Evolutionary conservation across 768 basidiomycete genomes (phyloP).

Genomic region (Kondoa subrosea): DNA sequence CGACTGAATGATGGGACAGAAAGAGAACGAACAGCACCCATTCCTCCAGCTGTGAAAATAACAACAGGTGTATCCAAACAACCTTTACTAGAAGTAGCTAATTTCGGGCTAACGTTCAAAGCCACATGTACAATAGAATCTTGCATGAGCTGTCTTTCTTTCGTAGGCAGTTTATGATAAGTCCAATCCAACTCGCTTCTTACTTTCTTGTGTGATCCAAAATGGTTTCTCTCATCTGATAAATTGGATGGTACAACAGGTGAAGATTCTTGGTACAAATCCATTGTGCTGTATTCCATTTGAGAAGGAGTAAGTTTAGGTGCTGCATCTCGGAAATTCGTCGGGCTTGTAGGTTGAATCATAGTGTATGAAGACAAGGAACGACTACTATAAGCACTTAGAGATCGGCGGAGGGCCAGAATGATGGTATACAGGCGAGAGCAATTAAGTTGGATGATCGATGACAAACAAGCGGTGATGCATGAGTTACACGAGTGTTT

Average conservation of each 20-base stretch:
- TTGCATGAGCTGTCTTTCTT: constrained; percentile 23
- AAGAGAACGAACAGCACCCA: not conserved
- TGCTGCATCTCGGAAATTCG: too few relatives aligned
- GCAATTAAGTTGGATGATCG: too few relatives aligned
- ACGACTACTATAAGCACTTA: too few relatives aligned
- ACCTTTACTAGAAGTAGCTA: constrained; percentile 9
- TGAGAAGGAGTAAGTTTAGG: too few relatives aligned
- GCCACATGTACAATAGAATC: constrained; percentile 26
- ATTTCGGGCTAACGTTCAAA: constrained; percentile 12
- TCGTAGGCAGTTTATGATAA: constrained; percentile 25
- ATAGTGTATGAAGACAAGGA: too few relatives aligned
- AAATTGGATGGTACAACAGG: constrained; percentile 9
- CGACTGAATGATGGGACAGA: too few relatives aligned
- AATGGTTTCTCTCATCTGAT: constrained; percentile 7
- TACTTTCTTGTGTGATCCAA: constrained; percentile 15
- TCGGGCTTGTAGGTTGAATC: too few relatives aligned
- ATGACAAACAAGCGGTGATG: too few relatives aligned
- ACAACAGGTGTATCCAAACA: constrained; percentile 20
- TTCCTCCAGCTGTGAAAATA: constrained; percentile 29
- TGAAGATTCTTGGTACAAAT: constrained; percentile 23
- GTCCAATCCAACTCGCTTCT: constrained; percentile 24
- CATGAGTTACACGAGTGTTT: too few relatives aligned
- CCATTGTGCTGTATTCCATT: too few relatives aligned
- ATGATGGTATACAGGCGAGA: too few relatives aligned
- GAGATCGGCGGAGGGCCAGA: too few relatives aligned